Evolutionary conservation across 2,329 filamentous ascomycete genomes (phyloP), one percentile per base, ranked within the genome.

Genomic region (Aspergillus pseudoglaucus): DNA sequence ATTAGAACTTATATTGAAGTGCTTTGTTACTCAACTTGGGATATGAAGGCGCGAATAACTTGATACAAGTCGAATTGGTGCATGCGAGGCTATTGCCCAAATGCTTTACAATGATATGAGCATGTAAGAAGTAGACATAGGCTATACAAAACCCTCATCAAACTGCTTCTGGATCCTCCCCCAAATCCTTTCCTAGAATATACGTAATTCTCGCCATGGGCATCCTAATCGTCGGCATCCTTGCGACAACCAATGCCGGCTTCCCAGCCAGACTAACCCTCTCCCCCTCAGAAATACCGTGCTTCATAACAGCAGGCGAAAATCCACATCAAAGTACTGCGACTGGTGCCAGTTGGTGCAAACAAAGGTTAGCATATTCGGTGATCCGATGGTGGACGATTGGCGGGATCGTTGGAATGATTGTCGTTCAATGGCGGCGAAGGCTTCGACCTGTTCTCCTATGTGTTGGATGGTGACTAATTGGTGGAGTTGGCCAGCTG

Each of bases 271-370:
- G 4, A 8, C 35, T 17, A 2, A 22, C 3, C 35, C 46, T 46
- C 15, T 44, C 30, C 6, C 42, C 45, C 9, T 15, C 7, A 27
- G n/a, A n/a, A n/a, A n/a, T n/a, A n/a, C n/a, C n/a, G n/a, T 9
- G 7, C 53, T 32, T 46, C 30, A 57, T 8, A 27, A 65, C 35
- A 12, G 59, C 55, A 20, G 49, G 35, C 37, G 60, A 59, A 75
- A 75, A 54, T 75, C 69, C 6, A 60, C 55, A 2, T 64, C 54
- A 39, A 64, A 67, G 18, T 75, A 56, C 33, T 63, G 57, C 6
- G 59, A 67, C 39, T 65, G 65, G 4, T 63, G 57, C 68, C 69
- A 72, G 50, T 75, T 75, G 7, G 61, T 68, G 32, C 68, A 61
- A 3, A 27, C 25, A 2, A 55, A 47, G n/a, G 75, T 46, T 6